Conservation (phyloP, 192 early-diverging fungal genomes). For the Helicostylum pulchrum region DNA sequence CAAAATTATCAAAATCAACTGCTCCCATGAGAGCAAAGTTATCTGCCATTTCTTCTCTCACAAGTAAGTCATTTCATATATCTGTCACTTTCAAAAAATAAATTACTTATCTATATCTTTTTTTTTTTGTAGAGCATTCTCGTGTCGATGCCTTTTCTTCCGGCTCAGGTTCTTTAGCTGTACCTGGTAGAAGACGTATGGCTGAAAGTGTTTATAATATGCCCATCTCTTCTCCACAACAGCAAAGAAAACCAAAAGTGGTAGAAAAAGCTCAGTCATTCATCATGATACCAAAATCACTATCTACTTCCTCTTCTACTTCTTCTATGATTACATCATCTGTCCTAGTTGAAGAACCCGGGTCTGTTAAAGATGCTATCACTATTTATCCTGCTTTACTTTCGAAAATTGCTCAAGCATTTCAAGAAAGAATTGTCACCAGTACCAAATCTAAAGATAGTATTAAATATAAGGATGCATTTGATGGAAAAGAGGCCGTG, state of each 20-base stretch:
- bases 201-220: conserved; percentile 36
- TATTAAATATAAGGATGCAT: conserved; percentile 78
- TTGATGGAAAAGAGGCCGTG: conserved; percentile 87
- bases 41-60: conserved; percentile 24
- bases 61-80: conserved; percentile 12
- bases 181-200: conserved; percentile 1
- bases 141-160: too few relatives aligned
- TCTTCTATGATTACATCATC: not conserved
- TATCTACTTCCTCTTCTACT: not conserved
- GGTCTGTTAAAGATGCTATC: conserved; percentile 8
- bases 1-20: conserved; percentile 32
- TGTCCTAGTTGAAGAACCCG: conserved; percentile 4
- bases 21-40: conserved; percentile 36
- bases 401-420: conserved; percentile 63
- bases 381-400: conserved; percentile 75
- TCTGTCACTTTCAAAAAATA: not conserved
- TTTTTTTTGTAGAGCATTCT: not conserved
- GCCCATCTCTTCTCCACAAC: conserved; percentile 13
- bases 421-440: conserved; percentile 55
- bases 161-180: not conserved
- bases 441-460: conserved; percentile 70
- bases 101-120: not conserved
- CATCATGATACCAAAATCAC: not conserved
- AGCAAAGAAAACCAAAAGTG: not conserved
- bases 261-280: not conserved